These are phyloP conservation scores for Liriodendron chinense DNA, from an alignment of 164 flowering plant genomes.

Conservation along the genomic window DNA sequence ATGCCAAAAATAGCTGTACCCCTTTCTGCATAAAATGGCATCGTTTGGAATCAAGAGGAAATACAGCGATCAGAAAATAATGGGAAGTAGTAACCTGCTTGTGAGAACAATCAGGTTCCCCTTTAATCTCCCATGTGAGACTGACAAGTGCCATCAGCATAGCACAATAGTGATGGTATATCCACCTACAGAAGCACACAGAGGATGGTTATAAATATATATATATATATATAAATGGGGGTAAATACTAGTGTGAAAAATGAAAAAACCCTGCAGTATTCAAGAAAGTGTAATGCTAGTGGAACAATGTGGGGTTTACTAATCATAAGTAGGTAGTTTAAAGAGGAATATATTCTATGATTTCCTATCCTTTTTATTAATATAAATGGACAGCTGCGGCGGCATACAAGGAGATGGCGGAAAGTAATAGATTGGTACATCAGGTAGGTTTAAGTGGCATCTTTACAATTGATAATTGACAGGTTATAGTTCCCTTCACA, in stretches of 20 bases:
- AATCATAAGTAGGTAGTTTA: neutral
- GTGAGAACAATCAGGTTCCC: constrained; percentile 74
- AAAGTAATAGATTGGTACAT: neutral
- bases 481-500: no score
- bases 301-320: neutral
- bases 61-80: neutral
- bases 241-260: no score
- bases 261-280: neutral
- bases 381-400: neutral
- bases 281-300: neutral
- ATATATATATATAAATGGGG: neutral
- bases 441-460: no score
- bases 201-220: neutral
- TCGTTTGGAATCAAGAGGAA: neutral
- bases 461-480: no score
- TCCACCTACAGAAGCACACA: constrained; percentile 66
- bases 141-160: constrained; percentile 89
- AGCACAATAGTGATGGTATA: constrained; percentile 94
- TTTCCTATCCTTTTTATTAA: neutral
- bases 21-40: constrained; percentile 59
- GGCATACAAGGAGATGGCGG: neutral
- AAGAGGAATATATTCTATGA: neutral
- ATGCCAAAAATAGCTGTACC: constrained; percentile 73
- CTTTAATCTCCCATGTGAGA: constrained; percentile 96
- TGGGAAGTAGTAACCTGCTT: constrained; percentile 64